Evolutionary conservation across 148 eudicot genomes (phyloP).

Genomic region (Chenopodium suecicum): DNA sequence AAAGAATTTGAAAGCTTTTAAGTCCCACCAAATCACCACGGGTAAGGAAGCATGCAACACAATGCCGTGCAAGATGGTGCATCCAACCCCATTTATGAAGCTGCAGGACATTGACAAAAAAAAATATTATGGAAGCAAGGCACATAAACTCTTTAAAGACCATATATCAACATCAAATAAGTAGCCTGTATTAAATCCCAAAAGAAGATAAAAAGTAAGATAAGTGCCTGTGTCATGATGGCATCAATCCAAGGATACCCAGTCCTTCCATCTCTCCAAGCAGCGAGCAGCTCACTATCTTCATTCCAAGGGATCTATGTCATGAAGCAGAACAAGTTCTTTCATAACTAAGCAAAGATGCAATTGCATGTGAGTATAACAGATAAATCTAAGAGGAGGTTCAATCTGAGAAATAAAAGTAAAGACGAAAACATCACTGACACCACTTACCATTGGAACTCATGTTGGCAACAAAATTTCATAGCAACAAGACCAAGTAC

Average conservation of each 20-base stretch:
- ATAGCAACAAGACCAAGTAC: neutral
- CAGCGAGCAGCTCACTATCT: constrained; percentile 61
- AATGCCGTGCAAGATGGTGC: constrained; percentile 96
- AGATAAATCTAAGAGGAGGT: neutral
- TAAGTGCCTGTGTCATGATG: constrained; percentile 83
- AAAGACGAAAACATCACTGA: neutral
- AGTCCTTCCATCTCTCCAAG: constrained; percentile 94
- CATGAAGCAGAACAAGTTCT: constrained; percentile 7
- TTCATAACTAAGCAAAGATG: neutral
- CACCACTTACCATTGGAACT: neutral
- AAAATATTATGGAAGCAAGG: neutral
- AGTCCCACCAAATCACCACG: constrained; percentile 81
- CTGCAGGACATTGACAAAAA: constrained; percentile 33
- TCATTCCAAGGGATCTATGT: constrained; percentile 83
- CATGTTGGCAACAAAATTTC: neutral
- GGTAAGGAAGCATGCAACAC: constrained; percentile 91
- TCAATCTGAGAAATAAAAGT: neutral
- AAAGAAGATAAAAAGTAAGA: neutral
- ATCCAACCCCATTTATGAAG: constrained; percentile 97
- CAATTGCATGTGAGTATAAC: neutral
- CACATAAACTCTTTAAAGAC: neutral
- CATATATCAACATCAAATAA: neutral
- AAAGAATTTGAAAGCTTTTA: neutral
- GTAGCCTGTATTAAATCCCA: neutral
- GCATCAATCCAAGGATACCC: constrained; percentile 99